Base-by-base conservation (phyloP, 306 rosid genomes). In the Purshia tridentata region DNA sequence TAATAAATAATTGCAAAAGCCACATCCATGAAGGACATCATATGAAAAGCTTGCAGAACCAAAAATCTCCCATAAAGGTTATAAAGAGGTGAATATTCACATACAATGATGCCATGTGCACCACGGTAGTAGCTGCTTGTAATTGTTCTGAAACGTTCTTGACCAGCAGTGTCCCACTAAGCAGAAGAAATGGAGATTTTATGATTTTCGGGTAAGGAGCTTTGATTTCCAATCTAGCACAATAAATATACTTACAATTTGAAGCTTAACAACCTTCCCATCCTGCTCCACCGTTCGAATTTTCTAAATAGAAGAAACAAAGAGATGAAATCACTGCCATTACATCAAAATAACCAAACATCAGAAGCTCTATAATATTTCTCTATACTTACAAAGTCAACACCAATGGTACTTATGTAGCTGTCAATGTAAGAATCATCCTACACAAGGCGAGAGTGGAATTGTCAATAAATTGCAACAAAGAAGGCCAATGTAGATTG, bases 91-190 rank as follows among this genome's bases (percentile, higher is more conserved):
- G 46, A 41, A n/a, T 46, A 8, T 15, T 53, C 53, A 56, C 91
- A 77, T 77, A 87, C 91, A 41, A 89, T 87, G 70, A 89, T 89
- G 81, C 95, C 95, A 74, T 89, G 91, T 78, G 95, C 95, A 60
- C 96, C 96, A 44, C 90, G 96, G 72, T 89, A 89, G 89, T 89
- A 89, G 81, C 96, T 89, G 86, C 92, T 89, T 64, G 92, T 89
- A 79, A 89, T 89, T 65, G 96, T 89, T 48, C 96, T 83, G 74
- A 89, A 89, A 69, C 96, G 92, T 76, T 89, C 96, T 79, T 89
- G 96, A 61, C 96, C 96, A 77, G 96, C 96, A 50, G 92, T 89
- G 80, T 89, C 96, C 96, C 96, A 89, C 96, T 89, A 9, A 9
- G 15, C 65, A 55, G 47, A 70, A 74, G 23, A 49, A 41, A 56